Conservation (phyloP, 164 flowering plant species). For the Vitis rupestris region DNA sequence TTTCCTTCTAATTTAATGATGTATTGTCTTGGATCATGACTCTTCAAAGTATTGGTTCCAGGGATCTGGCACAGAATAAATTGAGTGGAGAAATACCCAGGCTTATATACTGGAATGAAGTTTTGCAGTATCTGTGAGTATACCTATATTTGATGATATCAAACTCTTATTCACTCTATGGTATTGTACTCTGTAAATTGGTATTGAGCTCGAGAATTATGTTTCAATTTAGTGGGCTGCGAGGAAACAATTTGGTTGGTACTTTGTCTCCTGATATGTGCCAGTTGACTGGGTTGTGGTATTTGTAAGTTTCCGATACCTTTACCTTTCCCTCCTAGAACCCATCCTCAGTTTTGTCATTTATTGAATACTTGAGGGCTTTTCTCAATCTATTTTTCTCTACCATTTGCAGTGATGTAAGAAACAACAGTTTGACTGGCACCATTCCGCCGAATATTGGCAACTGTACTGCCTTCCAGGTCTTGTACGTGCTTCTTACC, state of each 20-base stretch:
- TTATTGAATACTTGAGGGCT: neutral
- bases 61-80: constrained; percentile 87
- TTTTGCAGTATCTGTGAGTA: constrained; percentile 88
- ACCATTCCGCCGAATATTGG: constrained; percentile 82
- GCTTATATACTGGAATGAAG: constrained; percentile 96
- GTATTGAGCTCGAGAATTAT: too few species aligned
- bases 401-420: constrained; percentile 67
- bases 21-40: neutral
- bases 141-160: neutral
- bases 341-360: neutral
- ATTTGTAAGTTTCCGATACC: constrained; percentile 66
- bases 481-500: constrained; percentile 66
- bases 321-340: neutral
- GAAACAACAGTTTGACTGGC: constrained; percentile 92
- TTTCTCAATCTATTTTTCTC: neutral
- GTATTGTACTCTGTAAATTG: neutral
- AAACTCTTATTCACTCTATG: neutral
- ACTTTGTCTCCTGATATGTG: constrained; percentile 90
- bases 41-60: constrained; percentile 20
- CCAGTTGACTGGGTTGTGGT: constrained; percentile 95
- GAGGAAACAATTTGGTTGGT: constrained; percentile 85
- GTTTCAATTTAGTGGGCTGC: constrained; percentile 58
- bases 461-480: constrained; percentile 94
- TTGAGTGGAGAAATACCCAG: constrained; percentile 93
- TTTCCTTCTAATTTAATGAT: neutral